These are phyloP conservation scores for Cyberlindnera mycetangii DNA, from an alignment of 805 yeast genomes.

Conservation along the genomic window DNA sequence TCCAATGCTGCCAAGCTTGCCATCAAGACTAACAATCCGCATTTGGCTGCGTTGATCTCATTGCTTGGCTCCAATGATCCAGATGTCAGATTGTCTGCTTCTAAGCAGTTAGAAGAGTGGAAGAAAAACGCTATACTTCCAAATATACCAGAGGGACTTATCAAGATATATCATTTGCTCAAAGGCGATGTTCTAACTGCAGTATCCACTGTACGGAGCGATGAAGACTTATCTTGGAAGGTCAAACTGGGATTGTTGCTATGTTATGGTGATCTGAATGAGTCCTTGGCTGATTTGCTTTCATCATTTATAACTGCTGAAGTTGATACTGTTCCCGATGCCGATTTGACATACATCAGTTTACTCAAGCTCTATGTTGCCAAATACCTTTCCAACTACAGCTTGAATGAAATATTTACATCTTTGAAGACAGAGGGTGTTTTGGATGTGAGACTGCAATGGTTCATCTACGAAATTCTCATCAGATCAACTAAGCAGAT, in stretches of 20 bases:
- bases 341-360: conserved; percentile 24
- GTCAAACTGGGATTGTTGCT: conserved; percentile 55
- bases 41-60: conserved; percentile 68
- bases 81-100: conserved; percentile 52
- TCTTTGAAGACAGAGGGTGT: conserved; percentile 14
- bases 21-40: conserved; percentile 56
- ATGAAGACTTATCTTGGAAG: conserved; percentile 61
- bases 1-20: conserved; percentile 63
- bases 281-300: conserved; percentile 32
- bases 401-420: conserved; percentile 17
- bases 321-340: conserved; percentile 7
- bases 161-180: conserved; percentile 62
- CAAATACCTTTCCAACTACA: conserved; percentile 19
- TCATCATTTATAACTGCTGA: conserved; percentile 26
- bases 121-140: conserved; percentile 36
- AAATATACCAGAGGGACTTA: conserved; percentile 50
- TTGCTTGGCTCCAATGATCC: conserved; percentile 69
- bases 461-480: conserved; percentile 51
- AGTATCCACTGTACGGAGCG: conserved; percentile 32
- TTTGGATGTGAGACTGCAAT: conserved; percentile 41
- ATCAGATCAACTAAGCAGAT: conserved; percentile 30
- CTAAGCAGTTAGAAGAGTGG: conserved; percentile 68
- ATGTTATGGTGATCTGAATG: conserved; percentile 57
- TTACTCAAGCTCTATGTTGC: conserved; percentile 31
- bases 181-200: conserved; percentile 44